Conservation (phyloP, 768 basidiomycete species). For the Coprinopsis cinerea region DNA sequence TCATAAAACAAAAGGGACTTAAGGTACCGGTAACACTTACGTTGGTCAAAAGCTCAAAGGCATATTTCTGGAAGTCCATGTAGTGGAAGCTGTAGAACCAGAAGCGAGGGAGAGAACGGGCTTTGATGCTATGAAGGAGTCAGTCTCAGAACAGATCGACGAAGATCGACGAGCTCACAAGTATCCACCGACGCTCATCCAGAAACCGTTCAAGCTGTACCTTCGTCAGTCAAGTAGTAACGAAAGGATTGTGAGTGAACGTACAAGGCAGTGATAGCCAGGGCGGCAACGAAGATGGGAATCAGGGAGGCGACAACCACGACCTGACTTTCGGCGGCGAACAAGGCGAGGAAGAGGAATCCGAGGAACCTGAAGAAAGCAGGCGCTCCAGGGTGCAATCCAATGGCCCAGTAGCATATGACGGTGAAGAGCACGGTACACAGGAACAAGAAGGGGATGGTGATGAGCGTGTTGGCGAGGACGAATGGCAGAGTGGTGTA, state of each 20-base stretch:
- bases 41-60: conserved; percentile 32
- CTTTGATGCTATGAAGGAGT: conserved; percentile 39
- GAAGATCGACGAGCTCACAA: conserved; percentile 22
- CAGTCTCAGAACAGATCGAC: background rate
- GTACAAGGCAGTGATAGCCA: conserved; percentile 47
- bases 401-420: conserved; percentile 48
- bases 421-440: conserved; percentile 43
- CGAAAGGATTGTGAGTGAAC: conserved; percentile 1
- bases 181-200: conserved; percentile 52
- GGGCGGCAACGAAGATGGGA: conserved; percentile 55
- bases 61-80: conserved; percentile 48
- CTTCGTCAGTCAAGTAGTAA: background rate
- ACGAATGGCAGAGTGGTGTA: conserved; percentile 50
- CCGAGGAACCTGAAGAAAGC: conserved; percentile 51
- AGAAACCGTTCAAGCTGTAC: conserved; percentile 42
- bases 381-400: conserved; percentile 41
- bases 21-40: conserved; percentile 17
- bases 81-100: conserved; percentile 55
- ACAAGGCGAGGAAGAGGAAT: conserved; percentile 48
- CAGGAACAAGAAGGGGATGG: conserved; percentile 47
- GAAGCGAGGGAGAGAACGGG: conserved; percentile 47
- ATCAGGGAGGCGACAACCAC: conserved; percentile 43
- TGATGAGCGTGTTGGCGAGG: conserved; percentile 47
- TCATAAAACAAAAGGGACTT: conserved; percentile 11
- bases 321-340: conserved; percentile 48